A percentile compares a stretch with the other conserved stretches of the same genome.
phyloP scores from a whole-genome alignment of 192 early-diverging fungal species.

The Coemansia sp. region DNA sequence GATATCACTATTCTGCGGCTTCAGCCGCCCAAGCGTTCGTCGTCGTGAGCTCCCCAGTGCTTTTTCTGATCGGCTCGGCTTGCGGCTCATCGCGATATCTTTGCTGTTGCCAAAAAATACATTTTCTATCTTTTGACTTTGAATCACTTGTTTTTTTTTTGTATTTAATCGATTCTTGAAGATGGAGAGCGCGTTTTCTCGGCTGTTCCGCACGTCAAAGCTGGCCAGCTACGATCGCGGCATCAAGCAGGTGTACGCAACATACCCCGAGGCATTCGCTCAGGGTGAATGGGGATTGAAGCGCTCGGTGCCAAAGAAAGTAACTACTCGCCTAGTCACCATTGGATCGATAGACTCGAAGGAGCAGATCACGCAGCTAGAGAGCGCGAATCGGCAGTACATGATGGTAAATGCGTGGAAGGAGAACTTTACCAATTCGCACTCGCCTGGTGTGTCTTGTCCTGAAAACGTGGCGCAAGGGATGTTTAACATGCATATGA shows the following conservation, averaged over 20 bases:
- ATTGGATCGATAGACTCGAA: slow-evolving; percentile 63
- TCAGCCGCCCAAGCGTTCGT: slow-evolving; percentile 51
- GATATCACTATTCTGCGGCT: slow-evolving; percentile 55
- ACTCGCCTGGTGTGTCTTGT: slow-evolving; percentile 36
- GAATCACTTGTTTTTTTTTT: neutral
- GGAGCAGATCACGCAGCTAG: slow-evolving; percentile 69
- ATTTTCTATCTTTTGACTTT: neutral
- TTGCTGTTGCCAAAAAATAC: neutral
- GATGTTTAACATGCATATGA: slow-evolving; percentile 7
- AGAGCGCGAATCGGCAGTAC: slow-evolving; percentile 60
- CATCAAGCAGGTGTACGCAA: slow-evolving; percentile 72
- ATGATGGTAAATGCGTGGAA: slow-evolving; percentile 65
- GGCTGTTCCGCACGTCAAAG: slow-evolving; percentile 66
- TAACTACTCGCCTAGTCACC: slow-evolving; percentile 57
- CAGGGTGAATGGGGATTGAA: slow-evolving; percentile 76
- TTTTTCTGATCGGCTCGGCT: neutral
- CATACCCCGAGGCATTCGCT: slow-evolving; percentile 50
- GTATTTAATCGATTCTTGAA: neutral
- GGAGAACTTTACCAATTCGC: slow-evolving; percentile 68
- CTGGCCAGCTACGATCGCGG: slow-evolving; percentile 65
- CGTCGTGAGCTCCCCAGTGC: neutral
- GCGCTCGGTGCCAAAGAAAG: slow-evolving; percentile 64
- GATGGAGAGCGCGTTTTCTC: slow-evolving; percentile 67
- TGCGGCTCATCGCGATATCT: neutral
- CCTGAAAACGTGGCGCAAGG: slow-evolving; percentile 33